Evolutionary conservation across 108 stramenopile genomes (phyloP).

Genomic region (Conticribra weissflogii): DNA sequence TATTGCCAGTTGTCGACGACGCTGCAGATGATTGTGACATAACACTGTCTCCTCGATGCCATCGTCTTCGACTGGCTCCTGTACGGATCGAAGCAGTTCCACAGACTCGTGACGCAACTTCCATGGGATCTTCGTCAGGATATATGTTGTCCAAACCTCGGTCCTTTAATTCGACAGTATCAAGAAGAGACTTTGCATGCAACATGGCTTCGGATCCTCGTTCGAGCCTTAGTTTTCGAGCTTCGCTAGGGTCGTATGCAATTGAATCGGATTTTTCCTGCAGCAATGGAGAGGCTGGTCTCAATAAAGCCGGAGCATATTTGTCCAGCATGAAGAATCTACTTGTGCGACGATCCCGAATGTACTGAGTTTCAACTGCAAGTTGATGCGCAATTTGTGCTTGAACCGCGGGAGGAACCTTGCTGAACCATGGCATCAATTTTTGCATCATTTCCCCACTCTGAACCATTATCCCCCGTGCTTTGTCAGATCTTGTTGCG

Average conservation of each 20-base stretch:
- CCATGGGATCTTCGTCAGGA: slow-evolving; percentile 43
- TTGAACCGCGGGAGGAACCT: slow-evolving; percentile 24
- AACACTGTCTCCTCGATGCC: slow-evolving; percentile 50
- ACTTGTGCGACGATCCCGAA: slow-evolving; percentile 36
- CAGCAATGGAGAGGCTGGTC: slow-evolving; percentile 25
- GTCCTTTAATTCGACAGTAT: slow-evolving; percentile 64
- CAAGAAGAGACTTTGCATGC: slow-evolving; percentile 53
- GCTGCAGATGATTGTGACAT: slow-evolving; percentile 32
- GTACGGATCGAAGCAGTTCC: slow-evolving; percentile 67
- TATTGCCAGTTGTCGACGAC: slow-evolving; percentile 14
- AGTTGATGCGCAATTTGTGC: slow-evolving; percentile 40
- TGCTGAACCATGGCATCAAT: slow-evolving; percentile 7
- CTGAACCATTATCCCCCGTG: background rate
- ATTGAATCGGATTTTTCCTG: slow-evolving; percentile 7
- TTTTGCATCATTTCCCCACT: background rate
- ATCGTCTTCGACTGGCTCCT: slow-evolving; percentile 60
- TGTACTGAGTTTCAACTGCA: slow-evolving; percentile 34
- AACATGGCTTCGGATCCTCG: slow-evolving; percentile 56
- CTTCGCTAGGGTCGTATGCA: slow-evolving; percentile 23
- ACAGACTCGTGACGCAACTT: slow-evolving; percentile 63
- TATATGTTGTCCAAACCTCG: slow-evolving; percentile 49
- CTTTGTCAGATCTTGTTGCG: background rate
- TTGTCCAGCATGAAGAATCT: slow-evolving; percentile 37
- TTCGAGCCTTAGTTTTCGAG: slow-evolving; percentile 52
- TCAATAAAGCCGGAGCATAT: slow-evolving; percentile 23